Evolutionary conservation across 2,329 filamentous ascomycete species (phyloP).

Genomic region (Trichoderma sp.): DNA sequence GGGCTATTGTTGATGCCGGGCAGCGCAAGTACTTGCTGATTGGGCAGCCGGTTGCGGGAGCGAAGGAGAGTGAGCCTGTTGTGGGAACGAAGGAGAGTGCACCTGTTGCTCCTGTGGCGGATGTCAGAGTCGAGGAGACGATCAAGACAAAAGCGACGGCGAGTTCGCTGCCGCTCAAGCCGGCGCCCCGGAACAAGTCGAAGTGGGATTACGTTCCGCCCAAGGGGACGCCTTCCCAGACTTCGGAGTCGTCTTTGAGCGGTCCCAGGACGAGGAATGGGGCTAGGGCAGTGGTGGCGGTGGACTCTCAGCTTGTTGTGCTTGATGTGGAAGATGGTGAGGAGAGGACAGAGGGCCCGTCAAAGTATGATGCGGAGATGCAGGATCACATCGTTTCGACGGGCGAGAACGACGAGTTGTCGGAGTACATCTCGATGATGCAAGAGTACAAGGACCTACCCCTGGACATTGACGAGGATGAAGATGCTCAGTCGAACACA

Average conservation of each 20-base stretch:
- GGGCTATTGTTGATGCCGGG: conserved; percentile 58
- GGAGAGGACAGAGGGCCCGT: conserved; percentile 10
- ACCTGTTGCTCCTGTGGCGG: neutral
- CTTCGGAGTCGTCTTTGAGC: conserved; percentile 40
- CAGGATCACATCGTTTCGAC: neutral
- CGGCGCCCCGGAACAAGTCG: conserved; percentile 43
- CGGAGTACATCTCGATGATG: conserved; percentile 65
- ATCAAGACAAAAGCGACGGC: conserved; percentile 32
- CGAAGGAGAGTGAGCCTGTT: neutral
- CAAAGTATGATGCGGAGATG: neutral
- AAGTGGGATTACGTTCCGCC: conserved; percentile 45
- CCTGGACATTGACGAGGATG: conserved; percentile 54
- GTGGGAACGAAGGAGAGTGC: conserved; percentile 2
- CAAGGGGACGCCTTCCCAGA: conserved; percentile 43
- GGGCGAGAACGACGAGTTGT: conserved; percentile 55
- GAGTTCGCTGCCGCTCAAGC: conserved; percentile 54
- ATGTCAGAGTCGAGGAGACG: conserved; percentile 10
- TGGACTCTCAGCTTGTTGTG: conserved; percentile 36
- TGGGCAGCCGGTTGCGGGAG: conserved; percentile 44
- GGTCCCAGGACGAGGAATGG: neutral
- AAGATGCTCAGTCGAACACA: conserved; percentile 38
- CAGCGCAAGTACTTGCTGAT: conserved; percentile 62
- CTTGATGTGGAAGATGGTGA: conserved; percentile 32
- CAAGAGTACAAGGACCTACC: conserved; percentile 62
- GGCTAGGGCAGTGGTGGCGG: conserved; percentile 26